Evolutionary conservation across 768 basidiomycete species (phyloP).

Genomic region (Phanerochaete sordida): DNA sequence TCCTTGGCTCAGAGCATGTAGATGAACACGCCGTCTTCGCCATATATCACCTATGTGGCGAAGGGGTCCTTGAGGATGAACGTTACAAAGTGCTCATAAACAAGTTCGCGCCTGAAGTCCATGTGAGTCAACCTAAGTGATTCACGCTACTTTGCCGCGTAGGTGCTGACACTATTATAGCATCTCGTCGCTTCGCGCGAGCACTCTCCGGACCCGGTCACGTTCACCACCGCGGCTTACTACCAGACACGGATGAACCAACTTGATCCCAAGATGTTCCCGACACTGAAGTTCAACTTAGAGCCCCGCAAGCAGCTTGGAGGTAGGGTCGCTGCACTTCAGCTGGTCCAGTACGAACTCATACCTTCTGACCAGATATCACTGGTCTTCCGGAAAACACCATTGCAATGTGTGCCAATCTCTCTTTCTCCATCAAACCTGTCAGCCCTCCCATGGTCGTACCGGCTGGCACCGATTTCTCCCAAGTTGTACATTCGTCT

Average conservation of each 20-base stretch:
- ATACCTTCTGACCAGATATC: conserved; percentile 21
- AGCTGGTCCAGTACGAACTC: background rate
- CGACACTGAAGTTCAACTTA: conserved; percentile 52
- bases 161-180: conserved; percentile 34
- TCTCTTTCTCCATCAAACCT: conserved; percentile 45
- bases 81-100: conserved; percentile 73
- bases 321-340: conserved; percentile 10
- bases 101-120: conserved; percentile 52
- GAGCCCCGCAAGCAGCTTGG: conserved; percentile 36
- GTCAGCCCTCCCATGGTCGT: conserved; percentile 35
- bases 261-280: conserved; percentile 73
- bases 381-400: conserved; percentile 46
- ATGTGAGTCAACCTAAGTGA: conserved; percentile 52
- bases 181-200: conserved; percentile 72
- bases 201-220: conserved; percentile 58
- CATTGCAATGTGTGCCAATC: conserved; percentile 38
- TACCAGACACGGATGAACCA: conserved; percentile 69
- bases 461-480: conserved; percentile 28
- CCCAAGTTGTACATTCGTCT: conserved; percentile 22
- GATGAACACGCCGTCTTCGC: conserved; percentile 46
- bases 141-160: no score
- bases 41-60: conserved; percentile 71
- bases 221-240: conserved; percentile 71
- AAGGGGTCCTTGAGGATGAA: conserved; percentile 64
- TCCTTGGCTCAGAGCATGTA: conserved; percentile 38